Percentiles rank a stretch among this genome's conserved stretches.
Conservation (phyloP, 78 protist genomes). For the Acrasis kona region DNA sequence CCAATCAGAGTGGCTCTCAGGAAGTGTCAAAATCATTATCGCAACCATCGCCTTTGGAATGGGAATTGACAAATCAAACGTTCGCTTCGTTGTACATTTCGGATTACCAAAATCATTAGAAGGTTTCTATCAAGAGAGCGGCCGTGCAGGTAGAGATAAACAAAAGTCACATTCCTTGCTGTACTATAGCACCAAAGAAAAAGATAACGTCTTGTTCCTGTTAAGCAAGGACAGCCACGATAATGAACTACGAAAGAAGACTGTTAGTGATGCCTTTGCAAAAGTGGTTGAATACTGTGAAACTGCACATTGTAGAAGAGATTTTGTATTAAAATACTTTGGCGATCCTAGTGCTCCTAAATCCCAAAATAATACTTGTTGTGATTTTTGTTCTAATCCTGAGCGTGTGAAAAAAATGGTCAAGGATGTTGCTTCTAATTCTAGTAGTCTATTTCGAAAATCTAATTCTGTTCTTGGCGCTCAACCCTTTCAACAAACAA, state of each 20-base stretch:
- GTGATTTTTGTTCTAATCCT: too few relatives aligned
- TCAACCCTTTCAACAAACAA: too few relatives aligned
- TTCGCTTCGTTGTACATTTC: slow-evolving; percentile 29
- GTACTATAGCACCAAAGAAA: not conserved
- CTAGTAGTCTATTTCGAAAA: too few relatives aligned
- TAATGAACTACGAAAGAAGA: not conserved
- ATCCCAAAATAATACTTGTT: too few relatives aligned
- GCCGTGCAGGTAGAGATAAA: slow-evolving; percentile 43
- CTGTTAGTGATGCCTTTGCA: not conserved
- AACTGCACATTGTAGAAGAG: not conserved
- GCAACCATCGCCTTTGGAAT: slow-evolving; percentile 56
- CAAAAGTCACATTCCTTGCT: not conserved
- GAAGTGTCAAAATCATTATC: slow-evolving; percentile 8
- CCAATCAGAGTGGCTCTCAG: slow-evolving; percentile 9
- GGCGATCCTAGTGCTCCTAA: too few relatives aligned
- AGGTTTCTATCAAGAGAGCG: slow-evolving; percentile 28
- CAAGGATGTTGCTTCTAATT: too few relatives aligned
- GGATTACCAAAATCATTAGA: slow-evolving; percentile 7
- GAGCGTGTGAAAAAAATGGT: too few relatives aligned
- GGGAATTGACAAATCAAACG: slow-evolving; percentile 39
- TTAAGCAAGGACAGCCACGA: not conserved
- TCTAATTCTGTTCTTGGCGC: too few relatives aligned
- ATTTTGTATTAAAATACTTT: not conserved
- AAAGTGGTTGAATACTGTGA: not conserved
- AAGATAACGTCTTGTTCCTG: not conserved